Base-by-base conservation (phyloP, 2,329 filamentous ascomycete genomes). In the Colletotrichum orchidophilum region DNA sequence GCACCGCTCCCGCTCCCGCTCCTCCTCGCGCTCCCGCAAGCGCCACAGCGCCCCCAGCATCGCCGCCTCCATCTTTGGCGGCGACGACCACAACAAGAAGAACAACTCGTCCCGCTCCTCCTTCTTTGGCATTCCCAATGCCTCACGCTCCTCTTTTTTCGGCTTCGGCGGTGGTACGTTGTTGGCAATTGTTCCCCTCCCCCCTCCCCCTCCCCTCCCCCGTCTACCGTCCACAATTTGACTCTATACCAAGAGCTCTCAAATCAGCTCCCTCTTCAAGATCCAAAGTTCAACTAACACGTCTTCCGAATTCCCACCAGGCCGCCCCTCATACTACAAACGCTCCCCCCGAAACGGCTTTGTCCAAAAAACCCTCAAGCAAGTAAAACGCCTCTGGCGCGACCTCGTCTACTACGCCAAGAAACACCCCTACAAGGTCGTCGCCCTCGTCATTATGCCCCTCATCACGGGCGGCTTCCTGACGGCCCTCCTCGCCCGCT, bases 371-470 rank as follows among this genome's bases (percentile, higher is more conserved):
- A 86, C 94, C 57, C 87, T 94, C 80, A 89, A 90, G 81, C 92
- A 94, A 77, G 89, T 98, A 72, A 92, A 92, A 78, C 91, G 92
- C 53, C 89, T 97, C 73, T 84, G 97, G 68, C 92, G 93, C 77
- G 92, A 97, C 79, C 90, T 98, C 9, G 86, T 92, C 80, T 89
- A 92, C 80, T 97, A 96, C 83, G 93, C 94, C 77, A 92, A 94
- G 79, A 88, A 90, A 46, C 92, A 98, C 83, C 96, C 95, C 0
- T 83, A 94, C 78, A 97, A 97, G 83, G 93, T 97, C 58, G 93
- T 98, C 84, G 87, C 94, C 85, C 88, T 95, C 73, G 92, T 97
- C 73, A 88, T 98, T 77, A 90, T 98, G 88, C 96, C 96, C 11
- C 87, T 98, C 69, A 85, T 98, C 77, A 95, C 92, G 1, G 94